Conservation (phyloP, 1,284 basidiomycete genomes). For the Nidula niveotomentosa region DNA sequence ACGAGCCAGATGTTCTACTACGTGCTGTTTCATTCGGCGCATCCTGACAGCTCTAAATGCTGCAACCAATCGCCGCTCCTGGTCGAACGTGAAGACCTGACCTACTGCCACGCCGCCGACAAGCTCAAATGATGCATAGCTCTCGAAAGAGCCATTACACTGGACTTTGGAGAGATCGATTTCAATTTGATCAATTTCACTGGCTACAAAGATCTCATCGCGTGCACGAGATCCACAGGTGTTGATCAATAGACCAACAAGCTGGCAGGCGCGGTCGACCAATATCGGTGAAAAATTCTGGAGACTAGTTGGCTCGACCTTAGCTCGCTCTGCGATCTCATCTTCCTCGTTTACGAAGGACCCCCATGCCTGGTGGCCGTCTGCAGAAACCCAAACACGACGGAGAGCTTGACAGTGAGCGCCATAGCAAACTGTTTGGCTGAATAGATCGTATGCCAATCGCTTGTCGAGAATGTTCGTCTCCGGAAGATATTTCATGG, state of each 20-base stretch:
- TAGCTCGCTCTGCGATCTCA: not conserved
- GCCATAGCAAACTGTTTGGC: conserved; percentile 4
- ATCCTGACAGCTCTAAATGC: conserved; percentile 1
- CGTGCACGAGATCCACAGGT: not conserved
- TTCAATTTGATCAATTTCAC: conserved; percentile 1
- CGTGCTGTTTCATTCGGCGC: not conserved
- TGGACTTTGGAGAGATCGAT: not conserved
- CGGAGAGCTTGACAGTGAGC: conserved; percentile 2
- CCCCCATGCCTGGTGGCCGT: conserved; percentile 4
- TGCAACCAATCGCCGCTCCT: not conserved
- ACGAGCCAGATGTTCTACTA: not conserved
- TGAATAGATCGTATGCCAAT: conserved; percentile 2
- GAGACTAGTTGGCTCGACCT: not conserved
- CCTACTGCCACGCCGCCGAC: not conserved
- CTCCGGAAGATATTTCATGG: not conserved
- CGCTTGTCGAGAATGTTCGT: conserved; percentile 1
- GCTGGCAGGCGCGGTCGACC: conserved; percentile 2
- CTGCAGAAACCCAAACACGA: conserved; percentile 3
- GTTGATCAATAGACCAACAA: conserved; percentile 3
- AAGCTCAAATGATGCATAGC: conserved; percentile 4
- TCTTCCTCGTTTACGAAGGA: not conserved
- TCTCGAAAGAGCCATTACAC: not conserved
- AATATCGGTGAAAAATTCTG: conserved; percentile 3
- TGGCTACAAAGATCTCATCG: conserved; percentile 3
- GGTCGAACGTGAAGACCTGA: conserved; percentile 4